These are phyloP conservation scores for Royoungia palumana DNA, from an alignment of 768 basidiomycete genomes.

Conservation along the genomic window DNA sequence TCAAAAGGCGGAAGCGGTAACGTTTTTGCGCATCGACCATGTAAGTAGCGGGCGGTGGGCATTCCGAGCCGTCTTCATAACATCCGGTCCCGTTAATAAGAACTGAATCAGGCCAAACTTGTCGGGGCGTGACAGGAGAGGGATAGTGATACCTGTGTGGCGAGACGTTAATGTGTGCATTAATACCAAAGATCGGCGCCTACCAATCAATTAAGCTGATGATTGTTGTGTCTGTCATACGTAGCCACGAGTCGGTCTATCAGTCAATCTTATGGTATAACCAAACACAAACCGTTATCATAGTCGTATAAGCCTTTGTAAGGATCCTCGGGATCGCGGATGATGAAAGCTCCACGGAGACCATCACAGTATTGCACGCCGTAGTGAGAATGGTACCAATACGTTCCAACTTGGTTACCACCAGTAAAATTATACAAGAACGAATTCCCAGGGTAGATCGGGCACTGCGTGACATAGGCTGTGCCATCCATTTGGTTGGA, in stretches of 20 bases:
- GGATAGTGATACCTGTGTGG: constrained; percentile 19
- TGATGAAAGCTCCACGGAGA: constrained; percentile 42
- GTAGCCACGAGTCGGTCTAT: background rate
- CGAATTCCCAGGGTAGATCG: constrained; percentile 32
- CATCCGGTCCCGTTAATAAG: constrained; percentile 43
- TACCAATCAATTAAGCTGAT: constrained; percentile 31
- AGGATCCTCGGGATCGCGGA: constrained; percentile 37
- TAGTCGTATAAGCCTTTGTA: constrained; percentile 16
- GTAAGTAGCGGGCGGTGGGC: constrained; percentile 29
- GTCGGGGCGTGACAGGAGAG: constrained; percentile 1
- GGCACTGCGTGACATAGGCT: constrained; percentile 41
- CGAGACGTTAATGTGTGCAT: background rate
- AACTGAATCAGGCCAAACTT: constrained; percentile 30
- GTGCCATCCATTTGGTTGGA: constrained; percentile 29
- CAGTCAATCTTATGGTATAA: background rate
- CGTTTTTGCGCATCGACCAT: constrained; percentile 31
- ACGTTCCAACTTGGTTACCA: constrained; percentile 36
- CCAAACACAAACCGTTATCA: constrained; percentile 18
- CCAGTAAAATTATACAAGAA: constrained; percentile 37
- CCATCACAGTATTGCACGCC: constrained; percentile 36
- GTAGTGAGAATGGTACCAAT: constrained; percentile 33
- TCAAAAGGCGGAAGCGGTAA: constrained; percentile 40
- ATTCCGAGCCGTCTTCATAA: constrained; percentile 18
- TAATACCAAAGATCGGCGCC: background rate
- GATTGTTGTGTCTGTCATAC: constrained; percentile 12